Percentiles rank a stretch among this genome's conserved stretches.
Conservation (phyloP, 495 filamentous ascomycete species). For the Sphaerosporella brunnea region DNA sequence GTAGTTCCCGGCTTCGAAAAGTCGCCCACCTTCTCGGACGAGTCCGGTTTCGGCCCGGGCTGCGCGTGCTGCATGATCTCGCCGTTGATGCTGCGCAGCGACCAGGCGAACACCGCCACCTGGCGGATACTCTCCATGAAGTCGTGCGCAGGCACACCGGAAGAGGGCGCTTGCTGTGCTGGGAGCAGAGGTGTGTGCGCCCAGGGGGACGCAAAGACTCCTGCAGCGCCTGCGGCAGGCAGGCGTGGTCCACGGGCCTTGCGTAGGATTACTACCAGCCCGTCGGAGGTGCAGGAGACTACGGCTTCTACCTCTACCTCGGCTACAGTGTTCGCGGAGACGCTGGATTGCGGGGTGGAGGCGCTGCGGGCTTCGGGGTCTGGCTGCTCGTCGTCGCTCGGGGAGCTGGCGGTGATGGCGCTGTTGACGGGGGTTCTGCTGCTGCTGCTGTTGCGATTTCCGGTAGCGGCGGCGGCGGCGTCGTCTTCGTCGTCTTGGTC, state of each 20-base stretch:
- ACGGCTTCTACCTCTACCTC: slow-evolving; percentile 64
- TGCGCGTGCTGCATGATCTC: slow-evolving; percentile 30
- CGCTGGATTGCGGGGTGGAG: slow-evolving; percentile 17
- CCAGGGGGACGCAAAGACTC: slow-evolving; percentile 38
- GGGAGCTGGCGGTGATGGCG: slow-evolving; percentile 1
- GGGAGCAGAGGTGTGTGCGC: slow-evolving; percentile 30
- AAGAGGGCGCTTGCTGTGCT: slow-evolving; percentile 19
- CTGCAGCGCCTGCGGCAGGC: not conserved
- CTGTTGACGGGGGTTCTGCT: slow-evolving; percentile 5
- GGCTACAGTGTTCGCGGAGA: slow-evolving; percentile 2
- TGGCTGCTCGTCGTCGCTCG: slow-evolving; percentile 27
- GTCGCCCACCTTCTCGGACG: not conserved
- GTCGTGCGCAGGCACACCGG: slow-evolving; percentile 30
- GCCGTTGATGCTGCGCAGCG: slow-evolving; percentile 64
- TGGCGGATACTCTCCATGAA: slow-evolving; percentile 71
- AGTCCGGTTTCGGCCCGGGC: not conserved
- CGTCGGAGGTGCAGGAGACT: slow-evolving; percentile 78
- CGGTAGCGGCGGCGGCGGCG: slow-evolving; percentile 2
- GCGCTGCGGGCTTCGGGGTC: slow-evolving; percentile 18
- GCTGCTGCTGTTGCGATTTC: not conserved
- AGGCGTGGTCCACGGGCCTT: slow-evolving; percentile 40
- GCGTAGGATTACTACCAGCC: slow-evolving; percentile 66
- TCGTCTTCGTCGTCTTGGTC: slow-evolving; percentile 25
- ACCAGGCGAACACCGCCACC: slow-evolving; percentile 71
- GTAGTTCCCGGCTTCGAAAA: not conserved